Percentiles rank a stretch among this genome's conserved stretches.
phyloP scores from a whole-genome alignment of 345 rosid species.

The Bretschneidera sinensis region DNA sequence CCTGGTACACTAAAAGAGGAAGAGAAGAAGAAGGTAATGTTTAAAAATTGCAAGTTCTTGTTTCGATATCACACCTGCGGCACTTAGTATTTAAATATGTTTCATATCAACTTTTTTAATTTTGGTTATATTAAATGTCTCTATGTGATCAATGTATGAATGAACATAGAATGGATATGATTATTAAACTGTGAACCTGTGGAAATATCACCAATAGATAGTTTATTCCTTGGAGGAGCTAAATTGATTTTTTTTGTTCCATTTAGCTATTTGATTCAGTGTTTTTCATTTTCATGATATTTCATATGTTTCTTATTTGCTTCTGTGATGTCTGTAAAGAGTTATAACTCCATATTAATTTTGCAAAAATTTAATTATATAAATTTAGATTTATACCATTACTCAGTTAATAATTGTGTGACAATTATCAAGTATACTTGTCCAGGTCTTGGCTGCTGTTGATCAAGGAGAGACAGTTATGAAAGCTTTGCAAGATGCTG shows the following conservation, averaged over 20 bases:
- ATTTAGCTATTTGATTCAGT: too few species aligned
- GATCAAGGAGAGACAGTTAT: conserved; percentile 80
- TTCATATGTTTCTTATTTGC: too few species aligned
- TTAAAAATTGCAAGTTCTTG: conserved; percentile 6
- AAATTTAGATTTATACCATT: neutral
- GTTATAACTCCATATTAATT: neutral
- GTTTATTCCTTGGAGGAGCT: too few species aligned
- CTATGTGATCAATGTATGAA: neutral
- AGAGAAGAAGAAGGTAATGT: conserved; percentile 67
- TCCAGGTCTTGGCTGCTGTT: conserved; percentile 85
- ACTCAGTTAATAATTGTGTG: conserved; percentile 19
- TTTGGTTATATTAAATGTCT: neutral
- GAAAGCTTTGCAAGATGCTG: conserved; percentile 84
- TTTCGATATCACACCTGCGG: neutral
- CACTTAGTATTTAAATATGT: too few species aligned
- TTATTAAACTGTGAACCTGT: too few species aligned
- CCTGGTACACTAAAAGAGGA: conserved; percentile 68
- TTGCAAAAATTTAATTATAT: neutral
- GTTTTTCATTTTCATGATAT: too few species aligned
- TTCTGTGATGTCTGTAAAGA: neutral
- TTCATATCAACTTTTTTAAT: neutral
- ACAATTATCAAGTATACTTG: conserved; percentile 23
- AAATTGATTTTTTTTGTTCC: too few species aligned
- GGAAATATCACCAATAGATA: too few species aligned
- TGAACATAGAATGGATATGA: neutral